These are phyloP conservation scores for Phallus indusiatus DNA, from an alignment of 768 basidiomycete genomes.

Conservation along the genomic window DNA sequence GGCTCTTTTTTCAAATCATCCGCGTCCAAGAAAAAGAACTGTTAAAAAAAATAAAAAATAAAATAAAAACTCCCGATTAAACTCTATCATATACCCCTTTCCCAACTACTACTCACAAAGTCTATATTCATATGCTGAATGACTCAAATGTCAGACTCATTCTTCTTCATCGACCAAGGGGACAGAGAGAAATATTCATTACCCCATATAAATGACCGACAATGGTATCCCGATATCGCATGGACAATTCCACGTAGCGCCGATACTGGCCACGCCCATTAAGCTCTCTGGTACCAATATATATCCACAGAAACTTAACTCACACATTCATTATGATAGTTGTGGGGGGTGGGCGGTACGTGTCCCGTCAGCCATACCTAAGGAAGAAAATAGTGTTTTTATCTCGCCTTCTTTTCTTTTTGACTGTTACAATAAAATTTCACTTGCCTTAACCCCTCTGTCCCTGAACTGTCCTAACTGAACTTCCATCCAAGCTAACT, in stretches of 20 bases:
- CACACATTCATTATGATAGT: slow-evolving; percentile 83
- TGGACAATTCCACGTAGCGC: slow-evolving; percentile 63
- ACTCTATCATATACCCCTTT: too few species aligned
- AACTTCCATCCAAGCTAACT: slow-evolving; percentile 87
- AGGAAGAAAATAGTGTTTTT: neutral
- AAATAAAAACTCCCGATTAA: slow-evolving; percentile 1
- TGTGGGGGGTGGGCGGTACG: slow-evolving; percentile 72
- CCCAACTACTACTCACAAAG: slow-evolving; percentile 40
- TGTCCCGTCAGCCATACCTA: slow-evolving; percentile 46
- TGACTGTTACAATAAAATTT: neutral
- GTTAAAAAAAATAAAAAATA: neutral
- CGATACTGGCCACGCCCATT: slow-evolving; percentile 34
- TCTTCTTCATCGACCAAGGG: slow-evolving; percentile 15
- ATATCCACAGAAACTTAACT: slow-evolving; percentile 20
- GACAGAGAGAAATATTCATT: slow-evolving; percentile 6
- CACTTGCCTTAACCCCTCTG: slow-evolving; percentile 62
- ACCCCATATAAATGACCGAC: slow-evolving; percentile 81
- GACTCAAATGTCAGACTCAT: slow-evolving; percentile 22
- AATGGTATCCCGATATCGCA: slow-evolving; percentile 81
- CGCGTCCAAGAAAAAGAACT: slow-evolving; percentile 51
- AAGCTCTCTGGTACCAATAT: neutral
- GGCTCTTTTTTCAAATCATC: slow-evolving; percentile 34
- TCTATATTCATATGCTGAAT: slow-evolving; percentile 76
- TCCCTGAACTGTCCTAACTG: slow-evolving; percentile 61
- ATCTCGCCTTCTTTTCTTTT: neutral